phyloP scores from a whole-genome alignment of 2,329 filamentous ascomycete species.

The Coniochaeta prunicola region DNA sequence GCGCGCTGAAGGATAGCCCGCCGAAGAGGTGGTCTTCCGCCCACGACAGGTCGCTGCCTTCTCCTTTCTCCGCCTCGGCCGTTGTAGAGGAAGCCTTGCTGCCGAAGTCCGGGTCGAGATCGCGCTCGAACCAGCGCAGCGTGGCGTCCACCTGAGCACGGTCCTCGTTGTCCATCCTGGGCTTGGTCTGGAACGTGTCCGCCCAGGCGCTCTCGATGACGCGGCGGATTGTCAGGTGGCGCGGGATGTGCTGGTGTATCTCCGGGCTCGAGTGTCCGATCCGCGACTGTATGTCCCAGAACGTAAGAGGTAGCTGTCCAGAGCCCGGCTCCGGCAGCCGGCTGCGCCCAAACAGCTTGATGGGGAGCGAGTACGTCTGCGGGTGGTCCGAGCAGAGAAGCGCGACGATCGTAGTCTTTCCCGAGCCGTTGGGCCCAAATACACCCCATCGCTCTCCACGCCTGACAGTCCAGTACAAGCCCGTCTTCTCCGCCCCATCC shows the following conservation, averaged over 20 bases:
- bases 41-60: constrained; percentile 48
- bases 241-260: constrained; percentile 88
- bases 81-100: constrained; percentile 12
- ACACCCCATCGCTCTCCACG: constrained; percentile 85
- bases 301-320: constrained; percentile 63
- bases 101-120: constrained; percentile 54
- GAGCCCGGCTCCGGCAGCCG: constrained; percentile 69
- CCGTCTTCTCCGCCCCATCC: constrained; percentile 42
- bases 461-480: constrained; percentile 75
- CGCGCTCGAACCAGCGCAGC: constrained; percentile 69
- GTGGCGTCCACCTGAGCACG: constrained; percentile 57
- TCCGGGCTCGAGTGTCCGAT: constrained; percentile 94
- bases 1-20: constrained; percentile 69
- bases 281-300: constrained; percentile 85
- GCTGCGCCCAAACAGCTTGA: constrained; percentile 76
- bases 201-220: constrained; percentile 84
- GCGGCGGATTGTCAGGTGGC: constrained; percentile 62
- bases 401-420: constrained; percentile 90
- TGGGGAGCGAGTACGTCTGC: constrained; percentile 82
- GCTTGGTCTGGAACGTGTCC: constrained; percentile 71
- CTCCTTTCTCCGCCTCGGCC: constrained; percentile 14
- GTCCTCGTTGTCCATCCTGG: constrained; percentile 53
- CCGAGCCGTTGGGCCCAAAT: constrained; percentile 89
- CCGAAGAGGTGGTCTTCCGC: constrained; percentile 63
- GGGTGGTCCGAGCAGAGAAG: constrained; percentile 94